A percentile compares a stretch with the other conserved stretches of the same genome.
Conservation (phyloP, 805 yeast genomes). For the Pichia deserticola region DNA sequence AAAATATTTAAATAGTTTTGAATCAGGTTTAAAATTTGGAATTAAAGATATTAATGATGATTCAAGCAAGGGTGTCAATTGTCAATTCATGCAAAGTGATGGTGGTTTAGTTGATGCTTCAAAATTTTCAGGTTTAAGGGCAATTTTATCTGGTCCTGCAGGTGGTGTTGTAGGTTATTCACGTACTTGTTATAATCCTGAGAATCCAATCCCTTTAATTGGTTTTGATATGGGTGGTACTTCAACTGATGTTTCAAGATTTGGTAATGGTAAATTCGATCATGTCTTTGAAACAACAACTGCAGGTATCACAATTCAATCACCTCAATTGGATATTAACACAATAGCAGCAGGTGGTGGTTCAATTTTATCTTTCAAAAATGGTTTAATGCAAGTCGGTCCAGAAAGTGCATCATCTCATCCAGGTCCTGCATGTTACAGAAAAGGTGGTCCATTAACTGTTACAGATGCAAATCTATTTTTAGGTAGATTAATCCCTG, state of each 20-base stretch:
- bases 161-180: slow-evolving; percentile 97
- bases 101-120: slow-evolving; percentile 88
- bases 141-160: slow-evolving; percentile 93
- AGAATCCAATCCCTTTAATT: slow-evolving; percentile 53
- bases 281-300: slow-evolving; percentile 79
- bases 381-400: slow-evolving; percentile 73
- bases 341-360: slow-evolving; percentile 89
- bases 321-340: slow-evolving; percentile 76
- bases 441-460: slow-evolving; percentile 78
- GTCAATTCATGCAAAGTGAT: slow-evolving; percentile 92
- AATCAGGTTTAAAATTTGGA: slow-evolving; percentile 51
- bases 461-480: slow-evolving; percentile 80
- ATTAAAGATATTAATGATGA: slow-evolving; percentile 30
- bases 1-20: slow-evolving; percentile 54
- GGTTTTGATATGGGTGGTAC: slow-evolving; percentile 94
- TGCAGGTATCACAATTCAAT: slow-evolving; percentile 76
- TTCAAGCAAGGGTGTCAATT: slow-evolving; percentile 37
- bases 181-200: slow-evolving; percentile 59
- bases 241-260: slow-evolving; percentile 77
- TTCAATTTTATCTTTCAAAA: slow-evolving; percentile 56
- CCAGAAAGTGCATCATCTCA: slow-evolving; percentile 85
- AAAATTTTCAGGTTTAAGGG: slow-evolving; percentile 77
- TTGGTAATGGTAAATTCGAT: slow-evolving; percentile 55
- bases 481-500: slow-evolving; percentile 65
- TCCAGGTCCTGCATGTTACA: slow-evolving; percentile 85